Evolutionary conservation across 352 stramenopile species (phyloP), one percentile per base, ranked within the genome.

Genomic region (Globisporangium irregulare): DNA sequence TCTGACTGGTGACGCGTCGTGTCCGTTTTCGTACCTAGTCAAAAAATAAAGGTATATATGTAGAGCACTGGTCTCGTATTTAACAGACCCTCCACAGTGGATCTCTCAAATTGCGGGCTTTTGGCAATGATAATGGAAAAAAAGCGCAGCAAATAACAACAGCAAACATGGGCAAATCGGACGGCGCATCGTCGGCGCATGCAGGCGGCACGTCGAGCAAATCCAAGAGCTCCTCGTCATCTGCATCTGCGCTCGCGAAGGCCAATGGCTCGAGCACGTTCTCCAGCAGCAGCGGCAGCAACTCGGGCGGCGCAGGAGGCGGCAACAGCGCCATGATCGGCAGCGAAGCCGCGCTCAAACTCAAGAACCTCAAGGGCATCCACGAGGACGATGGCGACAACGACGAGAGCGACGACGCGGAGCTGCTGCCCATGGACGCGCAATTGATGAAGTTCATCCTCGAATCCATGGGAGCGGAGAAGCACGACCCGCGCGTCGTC

Each of bases 381-480:
- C 80, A 89, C 68, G 86, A 92, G 66, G 86, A 93, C 74, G 83
- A 92, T 55, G 73, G 72, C 50, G 74, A 75, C 53, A 64, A 81
- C 2, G 58, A 68, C 50, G 73, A 82, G 62, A 67, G 73, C 36
- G 73, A 77, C 24, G 66, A 84, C 10, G 79, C 66, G 46, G 72
- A 87, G 59, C 72, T 77, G 36, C 69, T 84, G 59, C 87, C 87
- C 5, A 58, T 93, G 55, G 86, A 95, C 58, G 80, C 81, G 20
- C 66, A 84, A 14, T 81, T 83, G 22, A 76, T 95, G 59, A 62
- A 84, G 59, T 59, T 75, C 59, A 66, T 95, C 29, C 76, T 95
- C 50, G 80, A 81, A 66, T 93, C 86, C 56, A 95, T 95, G 87
- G 86, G 87, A 20, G 86, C 79, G 41, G 82, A 91, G 63, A 90